These are phyloP conservation scores for Celoporthe dispersa DNA, from an alignment of 2,329 filamentous ascomycete species.

Conservation along the genomic window DNA sequence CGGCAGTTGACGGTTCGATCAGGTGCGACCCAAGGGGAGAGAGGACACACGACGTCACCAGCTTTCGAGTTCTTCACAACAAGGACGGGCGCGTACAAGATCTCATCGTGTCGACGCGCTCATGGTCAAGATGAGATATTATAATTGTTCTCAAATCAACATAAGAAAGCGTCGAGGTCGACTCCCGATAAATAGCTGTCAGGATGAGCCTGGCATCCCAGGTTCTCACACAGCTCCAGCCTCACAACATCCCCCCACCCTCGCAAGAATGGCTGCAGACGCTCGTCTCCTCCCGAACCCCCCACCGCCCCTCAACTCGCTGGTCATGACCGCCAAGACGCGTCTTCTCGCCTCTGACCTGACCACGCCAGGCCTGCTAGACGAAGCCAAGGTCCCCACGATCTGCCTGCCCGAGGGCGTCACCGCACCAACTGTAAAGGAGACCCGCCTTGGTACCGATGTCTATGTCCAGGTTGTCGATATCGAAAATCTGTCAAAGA, in stretches of 20 bases:
- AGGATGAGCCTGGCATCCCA: constrained; percentile 51
- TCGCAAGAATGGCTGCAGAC: constrained; percentile 64
- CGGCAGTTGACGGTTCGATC: not conserved
- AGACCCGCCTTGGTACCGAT: constrained; percentile 61
- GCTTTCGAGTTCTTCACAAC: not conserved
- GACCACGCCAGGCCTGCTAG: constrained; percentile 59
- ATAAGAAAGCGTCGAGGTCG: not conserved
- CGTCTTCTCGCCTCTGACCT: constrained; percentile 82
- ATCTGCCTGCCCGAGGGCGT: constrained; percentile 63
- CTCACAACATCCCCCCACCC: constrained; percentile 58
- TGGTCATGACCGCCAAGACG: constrained; percentile 79
- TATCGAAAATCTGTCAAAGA: constrained; percentile 79
- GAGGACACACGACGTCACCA: not conserved
- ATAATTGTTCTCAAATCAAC: not conserved
- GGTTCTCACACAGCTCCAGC: constrained; percentile 53
- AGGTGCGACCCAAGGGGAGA: not conserved
- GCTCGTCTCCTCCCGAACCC: constrained; percentile 62
- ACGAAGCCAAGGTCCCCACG: constrained; percentile 43
- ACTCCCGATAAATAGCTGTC: not conserved
- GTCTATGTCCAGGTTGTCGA: constrained; percentile 83
- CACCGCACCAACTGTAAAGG: constrained; percentile 56
- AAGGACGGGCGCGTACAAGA: not conserved
- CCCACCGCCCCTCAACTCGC: constrained; percentile 67
- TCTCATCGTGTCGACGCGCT: not conserved
- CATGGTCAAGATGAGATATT: not conserved